A percentile compares a stretch with the other conserved stretches of the same genome.
These are phyloP conservation scores for Xylariaceae sp. DNA, from an alignment of 2,329 filamentous ascomycete species.

Conservation along the genomic window DNA sequence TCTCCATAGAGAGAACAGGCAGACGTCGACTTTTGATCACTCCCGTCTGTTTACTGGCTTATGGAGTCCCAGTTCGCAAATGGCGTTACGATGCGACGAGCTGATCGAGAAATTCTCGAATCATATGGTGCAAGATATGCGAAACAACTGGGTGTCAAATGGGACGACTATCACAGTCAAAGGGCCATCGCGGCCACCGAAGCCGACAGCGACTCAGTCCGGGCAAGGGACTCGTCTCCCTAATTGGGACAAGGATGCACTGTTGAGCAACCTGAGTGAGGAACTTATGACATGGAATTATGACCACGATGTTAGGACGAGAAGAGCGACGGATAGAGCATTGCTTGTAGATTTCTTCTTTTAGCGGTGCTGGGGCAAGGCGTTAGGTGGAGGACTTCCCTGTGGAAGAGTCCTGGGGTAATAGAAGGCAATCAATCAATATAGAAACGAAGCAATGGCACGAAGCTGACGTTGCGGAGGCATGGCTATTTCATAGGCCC, in stretches of 20 bases:
- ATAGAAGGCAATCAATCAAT: too few species aligned
- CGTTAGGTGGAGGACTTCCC: too few species aligned
- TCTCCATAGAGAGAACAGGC: slow-evolving; percentile 6
- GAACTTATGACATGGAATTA: slow-evolving; percentile 27
- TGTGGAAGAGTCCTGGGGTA: too few species aligned
- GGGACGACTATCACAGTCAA: slow-evolving; percentile 35
- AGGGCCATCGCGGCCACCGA: slow-evolving; percentile 33
- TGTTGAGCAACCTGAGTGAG: slow-evolving; percentile 19
- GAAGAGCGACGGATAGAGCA: slow-evolving; percentile 5
- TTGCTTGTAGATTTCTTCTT: slow-evolving; percentile 24
- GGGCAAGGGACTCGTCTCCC: slow-evolving; percentile 33
- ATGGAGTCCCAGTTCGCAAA: neutral
- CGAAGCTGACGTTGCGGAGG: too few species aligned
- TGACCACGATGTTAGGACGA: slow-evolving; percentile 19
- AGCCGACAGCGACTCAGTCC: slow-evolving; percentile 32
- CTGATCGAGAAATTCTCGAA: slow-evolving; percentile 38
- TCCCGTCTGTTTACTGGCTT: slow-evolving; percentile 25
- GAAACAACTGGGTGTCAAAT: slow-evolving; percentile 40
- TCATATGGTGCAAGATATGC: slow-evolving; percentile 42
- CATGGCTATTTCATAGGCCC: too few species aligned
- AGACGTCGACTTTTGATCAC: slow-evolving; percentile 14
- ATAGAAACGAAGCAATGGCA: too few species aligned
- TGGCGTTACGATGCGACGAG: slow-evolving; percentile 21
- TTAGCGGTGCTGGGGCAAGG: slow-evolving; percentile 7
- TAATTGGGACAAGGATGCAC: slow-evolving; percentile 16